A percentile compares a stretch with the other conserved stretches of the same genome.
Conservation (phyloP, 768 basidiomycete species). For the Mrakia frigida region DNA sequence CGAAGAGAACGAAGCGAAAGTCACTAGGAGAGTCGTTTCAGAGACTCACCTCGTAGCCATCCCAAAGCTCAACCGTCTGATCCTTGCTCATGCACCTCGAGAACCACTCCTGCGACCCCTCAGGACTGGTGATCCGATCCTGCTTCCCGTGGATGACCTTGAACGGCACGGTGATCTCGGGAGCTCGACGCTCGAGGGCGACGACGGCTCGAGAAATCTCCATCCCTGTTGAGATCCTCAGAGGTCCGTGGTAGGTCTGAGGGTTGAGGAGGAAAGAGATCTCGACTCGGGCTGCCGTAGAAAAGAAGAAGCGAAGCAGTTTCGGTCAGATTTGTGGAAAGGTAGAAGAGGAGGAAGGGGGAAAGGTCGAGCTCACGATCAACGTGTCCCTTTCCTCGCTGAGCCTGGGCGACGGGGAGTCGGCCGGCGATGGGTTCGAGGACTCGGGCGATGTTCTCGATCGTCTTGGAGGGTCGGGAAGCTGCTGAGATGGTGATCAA, state of each 20-base stretch:
- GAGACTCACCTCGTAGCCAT: constrained; percentile 24
- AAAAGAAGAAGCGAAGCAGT: background rate
- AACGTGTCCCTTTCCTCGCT: constrained; percentile 24
- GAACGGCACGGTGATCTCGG: constrained; percentile 8
- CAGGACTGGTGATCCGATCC: constrained; percentile 26
- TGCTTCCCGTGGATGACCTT: constrained; percentile 17
- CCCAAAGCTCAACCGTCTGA: constrained; percentile 26
- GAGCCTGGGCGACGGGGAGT: constrained; percentile 24
- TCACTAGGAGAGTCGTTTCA: too few species aligned
- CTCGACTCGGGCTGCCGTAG: constrained; percentile 23
- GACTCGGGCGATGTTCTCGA: constrained; percentile 15
- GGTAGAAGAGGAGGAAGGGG: too few species aligned
- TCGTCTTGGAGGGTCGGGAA: constrained; percentile 15
- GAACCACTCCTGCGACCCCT: constrained; percentile 17
- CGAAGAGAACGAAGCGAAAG: too few species aligned
- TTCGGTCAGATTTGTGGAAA: background rate
- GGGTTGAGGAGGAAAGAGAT: constrained; percentile 29
- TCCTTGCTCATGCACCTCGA: constrained; percentile 8
- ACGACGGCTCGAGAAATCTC: background rate
- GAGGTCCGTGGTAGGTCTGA: constrained; percentile 28
- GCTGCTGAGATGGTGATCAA: constrained; percentile 6
- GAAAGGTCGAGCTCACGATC: background rate
- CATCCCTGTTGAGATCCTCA: constrained; percentile 26
- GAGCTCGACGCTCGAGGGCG: background rate
- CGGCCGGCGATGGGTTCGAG: constrained; percentile 21